phyloP scores from a whole-genome alignment of 345 rosid species.

The Eucalyptus erythrocorys region DNA sequence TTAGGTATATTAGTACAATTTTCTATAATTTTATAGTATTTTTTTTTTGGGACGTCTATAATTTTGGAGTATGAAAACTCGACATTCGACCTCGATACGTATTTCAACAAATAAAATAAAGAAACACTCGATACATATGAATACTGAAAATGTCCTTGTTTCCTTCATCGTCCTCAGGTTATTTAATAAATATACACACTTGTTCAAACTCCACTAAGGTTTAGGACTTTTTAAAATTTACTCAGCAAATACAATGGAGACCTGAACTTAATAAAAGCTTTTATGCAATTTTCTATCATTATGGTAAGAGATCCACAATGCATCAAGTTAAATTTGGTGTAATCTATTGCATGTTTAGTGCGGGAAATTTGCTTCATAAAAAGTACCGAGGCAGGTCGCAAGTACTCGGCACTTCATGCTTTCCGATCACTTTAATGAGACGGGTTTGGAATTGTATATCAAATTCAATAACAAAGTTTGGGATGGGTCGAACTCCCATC shows the following conservation, averaged over 20 bases:
- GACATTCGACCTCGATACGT: neutral
- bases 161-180: neutral
- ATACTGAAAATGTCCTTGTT: neutral
- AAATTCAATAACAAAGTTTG: neutral
- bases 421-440: neutral
- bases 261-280: neutral
- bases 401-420: neutral
- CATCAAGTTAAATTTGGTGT: neutral
- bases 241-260: accelerated
- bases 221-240: neutral
- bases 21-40: no score
- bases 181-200: neutral
- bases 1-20: no score
- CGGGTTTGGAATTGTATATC: neutral
- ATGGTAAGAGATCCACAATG: neutral
- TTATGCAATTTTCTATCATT: neutral
- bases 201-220: neutral
- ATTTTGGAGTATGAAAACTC: no score
- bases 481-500: neutral
- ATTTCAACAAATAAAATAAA: no score
- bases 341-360: neutral
- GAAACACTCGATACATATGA: neutral
- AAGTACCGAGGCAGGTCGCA: neutral
- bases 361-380: neutral
- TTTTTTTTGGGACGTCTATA: no score